These are phyloP conservation scores for Artemisia argyi DNA, from an alignment of 129 eudicot species.

Conservation along the genomic window DNA sequence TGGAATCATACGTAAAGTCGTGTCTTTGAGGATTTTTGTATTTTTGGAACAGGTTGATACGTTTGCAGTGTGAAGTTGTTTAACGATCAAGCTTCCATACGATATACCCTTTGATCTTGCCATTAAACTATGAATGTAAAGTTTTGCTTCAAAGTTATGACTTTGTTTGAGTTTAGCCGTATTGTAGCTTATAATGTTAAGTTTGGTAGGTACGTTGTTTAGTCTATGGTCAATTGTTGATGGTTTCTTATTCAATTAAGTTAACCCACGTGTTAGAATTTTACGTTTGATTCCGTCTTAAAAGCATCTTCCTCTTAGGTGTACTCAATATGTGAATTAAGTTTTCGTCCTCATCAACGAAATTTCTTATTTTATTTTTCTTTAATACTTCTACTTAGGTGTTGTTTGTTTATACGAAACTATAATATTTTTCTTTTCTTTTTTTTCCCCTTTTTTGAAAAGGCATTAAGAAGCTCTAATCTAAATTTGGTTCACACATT, in stretches of 20 bases:
- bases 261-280: constrained; percentile 8
- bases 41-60: constrained; percentile 5
- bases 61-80: constrained; percentile 18
- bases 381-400: not conserved
- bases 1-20: not conserved
- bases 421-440: not conserved
- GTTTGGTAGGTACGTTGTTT: constrained; percentile 12
- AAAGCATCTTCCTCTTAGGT: constrained; percentile 20
- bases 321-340: not conserved
- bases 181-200: constrained; percentile 18
- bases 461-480: no score
- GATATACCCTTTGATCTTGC: constrained; percentile 29
- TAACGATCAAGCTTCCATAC: constrained; percentile 10
- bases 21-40: constrained; percentile 8
- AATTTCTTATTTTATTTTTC: not conserved
- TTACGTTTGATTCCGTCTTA: constrained; percentile 16
- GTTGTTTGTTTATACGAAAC: no score
- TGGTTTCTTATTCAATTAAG: constrained; percentile 32
- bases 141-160: constrained; percentile 12
- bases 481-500: no score
- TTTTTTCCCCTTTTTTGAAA: not conserved
- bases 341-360: constrained; percentile 6
- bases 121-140: constrained; percentile 18
- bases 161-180: constrained; percentile 1
- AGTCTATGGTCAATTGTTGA: constrained; percentile 31